Conservation (phyloP, 495 filamentous ascomycete species). For the Recurvomyces mirabilis region DNA sequence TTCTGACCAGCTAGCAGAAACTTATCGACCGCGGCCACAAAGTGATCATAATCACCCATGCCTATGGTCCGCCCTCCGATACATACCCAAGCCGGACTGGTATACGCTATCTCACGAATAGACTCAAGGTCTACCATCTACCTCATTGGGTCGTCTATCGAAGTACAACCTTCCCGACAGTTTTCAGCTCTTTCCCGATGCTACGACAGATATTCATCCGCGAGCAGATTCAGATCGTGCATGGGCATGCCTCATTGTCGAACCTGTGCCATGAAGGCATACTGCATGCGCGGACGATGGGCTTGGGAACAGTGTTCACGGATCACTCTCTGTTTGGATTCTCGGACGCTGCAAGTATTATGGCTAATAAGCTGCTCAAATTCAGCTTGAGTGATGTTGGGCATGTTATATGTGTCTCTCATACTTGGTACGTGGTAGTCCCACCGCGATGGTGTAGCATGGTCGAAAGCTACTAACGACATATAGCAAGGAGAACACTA, state of each 20-base stretch:
- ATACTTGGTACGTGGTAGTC: slow-evolving; percentile 62
- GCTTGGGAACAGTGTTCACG: slow-evolving; percentile 86
- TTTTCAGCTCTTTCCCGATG: slow-evolving; percentile 95
- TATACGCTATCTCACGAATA: slow-evolving; percentile 94
- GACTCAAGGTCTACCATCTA: slow-evolving; percentile 94
- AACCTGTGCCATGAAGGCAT: slow-evolving; percentile 92
- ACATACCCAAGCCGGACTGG: slow-evolving; percentile 51
- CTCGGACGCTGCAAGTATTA: slow-evolving; percentile 87
- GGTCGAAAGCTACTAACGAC: background rate
- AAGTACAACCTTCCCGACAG: slow-evolving; percentile 87
- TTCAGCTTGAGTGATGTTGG: slow-evolving; percentile 94
- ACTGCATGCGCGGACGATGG: slow-evolving; percentile 92
- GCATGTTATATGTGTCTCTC: slow-evolving; percentile 94
- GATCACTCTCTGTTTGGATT: slow-evolving; percentile 98
- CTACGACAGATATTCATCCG: slow-evolving; percentile 92
- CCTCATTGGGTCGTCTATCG: slow-evolving; percentile 94
- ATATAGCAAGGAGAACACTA: slow-evolving; percentile 89
- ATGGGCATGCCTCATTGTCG: slow-evolving; percentile 86
- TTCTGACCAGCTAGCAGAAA: too few species aligned
- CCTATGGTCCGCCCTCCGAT: slow-evolving; percentile 53
- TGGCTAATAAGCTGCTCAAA: slow-evolving; percentile 93
- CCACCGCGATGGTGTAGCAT: background rate
- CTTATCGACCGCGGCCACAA: slow-evolving; percentile 95
- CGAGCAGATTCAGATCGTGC: slow-evolving; percentile 91
- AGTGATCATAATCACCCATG: slow-evolving; percentile 94